Base-by-base conservation (phyloP, 148 eudicot species). In the Selenicereus undatus region DNA sequence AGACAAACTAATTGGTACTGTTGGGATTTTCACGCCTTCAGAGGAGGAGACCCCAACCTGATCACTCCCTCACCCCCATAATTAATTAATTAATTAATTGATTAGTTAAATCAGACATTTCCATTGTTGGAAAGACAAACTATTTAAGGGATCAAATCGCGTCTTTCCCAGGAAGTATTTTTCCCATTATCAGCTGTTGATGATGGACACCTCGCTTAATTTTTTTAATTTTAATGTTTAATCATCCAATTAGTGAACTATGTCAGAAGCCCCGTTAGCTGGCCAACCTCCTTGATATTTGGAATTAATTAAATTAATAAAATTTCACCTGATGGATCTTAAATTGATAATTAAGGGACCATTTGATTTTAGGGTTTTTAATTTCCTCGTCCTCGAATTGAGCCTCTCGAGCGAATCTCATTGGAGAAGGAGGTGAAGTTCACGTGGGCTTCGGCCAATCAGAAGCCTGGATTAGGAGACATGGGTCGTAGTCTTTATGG, bases 401-500 rank as follows among this genome's bases (percentile, higher is more conserved):
- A n/a, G n/a, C 73, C 75, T 76, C 73, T 26, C 24, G 16, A 18
- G 29, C 43, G 84, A 87, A 80, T 84, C 88, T 87, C 84, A 88
- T 88, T 85, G 90, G 92, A 75, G 78, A 73, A 90, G 71, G 75
- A 70, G 85, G 82, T 74, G 26, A 77, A 76, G 22, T 72, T 84
- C 93, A 89, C 93, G 87, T 89, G 93, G 89, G 82, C 35, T 71
- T 43, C 77, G 21, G 58, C 90, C 91, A 82, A 86, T 88, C 36
- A 78, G 39, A 85, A 60, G 51, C 45, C 60, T 56, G n/a, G 11
- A 30, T 83, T 50, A 27, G 45, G 42, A 48, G 85, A 84, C 89
- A 87, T 79, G 39, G 50, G 42, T 74, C 51, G 58, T 74, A 77
- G 81, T 78, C 81, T 80, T 71, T 82, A 86, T 82, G 64, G 82